These are phyloP conservation scores for Volvox carteri DNA, from an alignment of 163 green algal genomes.

Conservation along the genomic window DNA sequence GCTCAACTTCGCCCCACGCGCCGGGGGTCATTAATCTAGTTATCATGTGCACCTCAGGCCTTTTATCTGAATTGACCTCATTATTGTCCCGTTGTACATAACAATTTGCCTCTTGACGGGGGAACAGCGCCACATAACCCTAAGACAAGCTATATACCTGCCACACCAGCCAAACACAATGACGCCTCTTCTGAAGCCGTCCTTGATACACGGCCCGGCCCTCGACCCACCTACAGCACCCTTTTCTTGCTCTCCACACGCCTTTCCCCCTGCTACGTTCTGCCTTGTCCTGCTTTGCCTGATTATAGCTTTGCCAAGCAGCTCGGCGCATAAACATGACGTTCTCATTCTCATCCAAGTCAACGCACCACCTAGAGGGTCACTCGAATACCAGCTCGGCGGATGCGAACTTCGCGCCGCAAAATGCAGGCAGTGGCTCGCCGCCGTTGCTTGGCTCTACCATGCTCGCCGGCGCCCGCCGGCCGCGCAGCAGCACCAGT, in stretches of 20 bases:
- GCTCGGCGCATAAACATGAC: neutral
- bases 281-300: neutral
- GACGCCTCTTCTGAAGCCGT: no score
- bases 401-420: conserved; percentile 55
- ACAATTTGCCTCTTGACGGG: no score
- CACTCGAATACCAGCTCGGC: conserved; percentile 57
- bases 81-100: no score
- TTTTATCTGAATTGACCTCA: no score
- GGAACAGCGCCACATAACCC: no score
- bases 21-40: no score
- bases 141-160: no score
- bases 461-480: conserved; percentile 28
- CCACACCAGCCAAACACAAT: no score
- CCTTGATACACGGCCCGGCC: no score
- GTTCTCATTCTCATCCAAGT: neutral
- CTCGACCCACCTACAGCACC: neutral
- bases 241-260: neutral
- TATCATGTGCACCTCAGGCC: no score
- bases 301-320: neutral
- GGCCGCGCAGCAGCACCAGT: conserved; percentile 60
- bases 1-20: no score
- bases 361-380: no score
- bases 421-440: neutral
- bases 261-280: neutral
- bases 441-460: neutral